Evolutionary conservation across 106 monocot genomes (phyloP).

Genomic region (Acorus calamus): DNA sequence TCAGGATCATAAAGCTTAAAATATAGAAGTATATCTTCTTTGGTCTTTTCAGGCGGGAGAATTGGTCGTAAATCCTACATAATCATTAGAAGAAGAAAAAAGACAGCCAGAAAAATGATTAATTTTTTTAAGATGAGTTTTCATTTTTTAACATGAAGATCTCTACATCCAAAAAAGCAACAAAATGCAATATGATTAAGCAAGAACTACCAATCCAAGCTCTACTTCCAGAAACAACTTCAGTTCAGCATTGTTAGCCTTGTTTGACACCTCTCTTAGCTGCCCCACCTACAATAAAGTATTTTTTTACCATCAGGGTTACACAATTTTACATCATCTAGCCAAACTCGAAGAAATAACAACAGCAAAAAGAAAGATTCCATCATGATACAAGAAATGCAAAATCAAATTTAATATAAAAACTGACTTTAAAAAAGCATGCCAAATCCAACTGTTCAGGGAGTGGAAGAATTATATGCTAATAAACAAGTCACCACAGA

Average conservation of each 20-base stretch:
- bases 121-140: no score
- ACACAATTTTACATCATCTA: no score
- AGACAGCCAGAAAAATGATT: neutral
- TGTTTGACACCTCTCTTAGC: constrained; percentile 85
- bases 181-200: neutral
- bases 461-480: no score
- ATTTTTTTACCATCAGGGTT: neutral
- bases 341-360: no score
- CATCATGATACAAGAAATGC: neutral
- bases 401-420: neutral
- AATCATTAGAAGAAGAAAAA: neutral
- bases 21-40: constrained; percentile 85
- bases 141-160: no score
- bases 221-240: constrained; percentile 92
- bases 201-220: constrained; percentile 44
- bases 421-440: no score
- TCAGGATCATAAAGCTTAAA: constrained; percentile 92
- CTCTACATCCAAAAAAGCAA: neutral
- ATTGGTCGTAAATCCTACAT: constrained; percentile 49
- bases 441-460: no score
- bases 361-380: neutral
- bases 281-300: constrained; percentile 66
- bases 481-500: no score
- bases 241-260: constrained; percentile 85
- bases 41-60: constrained; percentile 75